Base-by-base conservation (phyloP, 495 filamentous ascomycete species). In the Xylaria telfairii region DNA sequence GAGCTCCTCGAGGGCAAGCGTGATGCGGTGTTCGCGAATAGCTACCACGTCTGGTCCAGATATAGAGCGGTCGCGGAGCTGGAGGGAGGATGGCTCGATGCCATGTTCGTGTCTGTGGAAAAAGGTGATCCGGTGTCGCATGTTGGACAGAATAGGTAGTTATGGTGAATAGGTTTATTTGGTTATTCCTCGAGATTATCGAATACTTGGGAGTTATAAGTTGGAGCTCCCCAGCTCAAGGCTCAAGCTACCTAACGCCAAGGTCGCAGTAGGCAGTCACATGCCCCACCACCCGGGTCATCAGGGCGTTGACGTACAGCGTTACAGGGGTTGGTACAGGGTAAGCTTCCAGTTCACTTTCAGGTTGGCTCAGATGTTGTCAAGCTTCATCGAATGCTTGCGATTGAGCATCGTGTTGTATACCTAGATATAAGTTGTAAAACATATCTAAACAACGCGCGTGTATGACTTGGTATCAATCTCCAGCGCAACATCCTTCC, bases 41-140 rank as follows among this genome's bases (percentile, higher is more conserved):
- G 92, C 92, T 53, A 87, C 81, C 42, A 88, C 79, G 34, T 90
- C 81, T 0, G 83, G 83, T 17, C 91, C 82, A 5, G 81, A 82
- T 34, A 96, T 77, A 21, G 81, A 79, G 28, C 81, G 77, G 21
- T 78, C 74, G 6, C 78, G 78, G 26, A 95, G 75, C 0, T 83
- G 76, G 64, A 92, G 80, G 57, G 88, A 85, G 19, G 89, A 79
- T 0, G 90, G 88, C 24, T 90, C 86, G 24, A 94, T 86, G 1
- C 85, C 84, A 53, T 90, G 83, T 26, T 89, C 84, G 37, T 87
- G 76, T 49, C 83, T 84, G 57, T 93, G 90, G 65, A 97, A 76
- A 78, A 90, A 97, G 24, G 95, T 97, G 62, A 93, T 90, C 79
- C 95, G 87, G 82, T 93, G 90, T 73, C 91, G 91, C 95, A 98